phyloP scores from a whole-genome alignment of 129 eudicot species.

The Glebionis coronaria region DNA sequence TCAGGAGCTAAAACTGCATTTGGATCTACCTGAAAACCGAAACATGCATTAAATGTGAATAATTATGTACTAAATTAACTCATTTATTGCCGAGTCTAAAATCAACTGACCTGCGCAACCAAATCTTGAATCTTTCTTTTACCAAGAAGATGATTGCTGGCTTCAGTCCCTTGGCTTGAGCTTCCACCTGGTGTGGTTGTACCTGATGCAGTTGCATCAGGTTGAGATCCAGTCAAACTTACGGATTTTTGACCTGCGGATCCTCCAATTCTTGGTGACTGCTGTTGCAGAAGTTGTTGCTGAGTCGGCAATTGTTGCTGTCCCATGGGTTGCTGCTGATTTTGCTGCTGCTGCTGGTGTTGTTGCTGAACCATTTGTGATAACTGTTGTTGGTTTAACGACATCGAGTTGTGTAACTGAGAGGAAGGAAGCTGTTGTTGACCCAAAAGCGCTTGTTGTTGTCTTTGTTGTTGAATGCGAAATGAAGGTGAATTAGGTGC shows the following conservation, averaged over 20 bases:
- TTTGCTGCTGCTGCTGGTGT: slow-evolving; percentile 38
- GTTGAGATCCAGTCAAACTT: slow-evolving; percentile 92
- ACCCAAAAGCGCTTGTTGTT: slow-evolving; percentile 55
- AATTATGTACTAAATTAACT: not conserved
- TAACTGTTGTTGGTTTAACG: slow-evolving; percentile 63
- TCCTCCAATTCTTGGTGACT: slow-evolving; percentile 69
- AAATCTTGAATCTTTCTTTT: slow-evolving; percentile 88
- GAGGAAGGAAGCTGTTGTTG: slow-evolving; percentile 67
- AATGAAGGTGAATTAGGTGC: slow-evolving; percentile 73
- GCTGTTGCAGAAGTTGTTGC: slow-evolving; percentile 65
- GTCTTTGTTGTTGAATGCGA: slow-evolving; percentile 72
- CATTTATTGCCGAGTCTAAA: slow-evolving; percentile 2
- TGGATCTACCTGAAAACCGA: slow-evolving; percentile 58
- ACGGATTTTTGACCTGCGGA: slow-evolving; percentile 77
- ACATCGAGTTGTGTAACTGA: slow-evolving; percentile 62
- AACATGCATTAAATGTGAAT: not conserved
- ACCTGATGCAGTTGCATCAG: slow-evolving; percentile 92
- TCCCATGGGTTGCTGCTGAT: slow-evolving; percentile 57
- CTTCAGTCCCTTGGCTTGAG: slow-evolving; percentile 94
- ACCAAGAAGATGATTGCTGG: slow-evolving; percentile 89
- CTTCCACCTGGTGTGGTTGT: slow-evolving; percentile 95
- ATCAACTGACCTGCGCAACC: slow-evolving; percentile 71
- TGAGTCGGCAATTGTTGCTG: slow-evolving; percentile 38
- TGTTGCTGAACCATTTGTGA: slow-evolving; percentile 74
- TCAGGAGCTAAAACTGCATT: slow-evolving; percentile 73